These are phyloP conservation scores for Lentinula edodes DNA, from an alignment of 768 basidiomycete genomes.

Conservation along the genomic window DNA sequence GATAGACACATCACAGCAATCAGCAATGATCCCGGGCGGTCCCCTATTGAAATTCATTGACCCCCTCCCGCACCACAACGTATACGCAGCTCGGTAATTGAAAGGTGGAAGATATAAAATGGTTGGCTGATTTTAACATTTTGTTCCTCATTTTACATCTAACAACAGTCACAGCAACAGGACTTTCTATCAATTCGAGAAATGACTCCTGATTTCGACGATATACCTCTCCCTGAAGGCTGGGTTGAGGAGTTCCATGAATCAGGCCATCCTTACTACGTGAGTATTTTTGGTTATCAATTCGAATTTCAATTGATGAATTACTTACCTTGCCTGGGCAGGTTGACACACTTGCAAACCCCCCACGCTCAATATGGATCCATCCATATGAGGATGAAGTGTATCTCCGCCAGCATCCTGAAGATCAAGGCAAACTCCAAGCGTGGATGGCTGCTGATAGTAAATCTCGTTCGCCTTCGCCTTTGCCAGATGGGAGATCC, in stretches of 20 bases:
- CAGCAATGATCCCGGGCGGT: no score
- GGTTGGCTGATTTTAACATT: background rate
- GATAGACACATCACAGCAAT: background rate
- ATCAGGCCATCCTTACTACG: conserved; percentile 38
- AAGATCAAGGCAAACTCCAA: conserved; percentile 30
- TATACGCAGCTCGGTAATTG: no score
- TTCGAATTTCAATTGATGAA: background rate
- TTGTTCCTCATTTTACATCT: no score
- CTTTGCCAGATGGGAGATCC: background rate
- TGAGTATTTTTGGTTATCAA: conserved; percentile 14
- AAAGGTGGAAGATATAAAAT: background rate
- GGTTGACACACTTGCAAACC: conserved; percentile 59
- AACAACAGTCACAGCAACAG: background rate
- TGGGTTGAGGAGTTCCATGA: conserved; percentile 41
- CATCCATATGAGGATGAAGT: conserved; percentile 69
- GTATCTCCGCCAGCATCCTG: conserved; percentile 50
- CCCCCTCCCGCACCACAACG: no score
- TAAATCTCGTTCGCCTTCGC: background rate
- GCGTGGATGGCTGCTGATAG: conserved; percentile 5
- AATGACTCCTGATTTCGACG: conserved; percentile 15
- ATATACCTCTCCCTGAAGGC: conserved; percentile 36
- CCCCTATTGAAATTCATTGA: no score
- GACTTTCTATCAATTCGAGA: background rate
- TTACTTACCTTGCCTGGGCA: conserved; percentile 13
- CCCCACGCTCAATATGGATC: conserved; percentile 65